Percentiles rank a stretch among this genome's conserved stretches.
Evolutionary conservation across 176 grass and related monocot genomes (phyloP).

Genomic region (Aegilops bicornis): DNA sequence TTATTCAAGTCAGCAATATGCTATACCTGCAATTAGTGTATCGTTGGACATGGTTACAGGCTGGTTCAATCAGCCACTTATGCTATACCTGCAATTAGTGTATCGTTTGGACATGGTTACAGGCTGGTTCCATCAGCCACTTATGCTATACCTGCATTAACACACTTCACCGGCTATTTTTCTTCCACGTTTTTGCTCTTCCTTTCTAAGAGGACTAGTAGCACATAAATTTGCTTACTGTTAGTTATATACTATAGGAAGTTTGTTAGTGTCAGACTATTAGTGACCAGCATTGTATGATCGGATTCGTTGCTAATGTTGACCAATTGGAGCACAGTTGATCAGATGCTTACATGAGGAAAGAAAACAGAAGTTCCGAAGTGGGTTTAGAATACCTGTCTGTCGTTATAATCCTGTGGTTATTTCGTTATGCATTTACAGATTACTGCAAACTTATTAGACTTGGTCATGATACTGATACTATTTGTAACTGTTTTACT

Average conservation of each 20-base stretch:
- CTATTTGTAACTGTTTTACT: not conserved
- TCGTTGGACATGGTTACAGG: not conserved
- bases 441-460: not conserved
- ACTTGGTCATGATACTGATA: not conserved
- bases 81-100: not conserved
- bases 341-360: not conserved
- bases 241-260: not conserved
- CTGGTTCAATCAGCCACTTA: not conserved
- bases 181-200: not conserved
- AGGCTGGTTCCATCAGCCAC: not conserved
- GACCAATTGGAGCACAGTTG: not conserved
- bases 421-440: not conserved
- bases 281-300: not conserved
- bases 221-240: not conserved
- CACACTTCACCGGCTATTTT: not conserved
- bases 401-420: not conserved
- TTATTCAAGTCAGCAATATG: not conserved
- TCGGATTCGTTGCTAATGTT: not conserved
- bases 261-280: conserved; percentile 5
- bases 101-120: not conserved
- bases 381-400: not conserved
- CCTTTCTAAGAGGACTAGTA: not conserved
- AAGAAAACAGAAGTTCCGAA: not conserved
- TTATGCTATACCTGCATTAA: not conserved
- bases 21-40: not conserved